Conservation (phyloP, 306 rosid genomes). For the Cicer pinnatifidum region DNA sequence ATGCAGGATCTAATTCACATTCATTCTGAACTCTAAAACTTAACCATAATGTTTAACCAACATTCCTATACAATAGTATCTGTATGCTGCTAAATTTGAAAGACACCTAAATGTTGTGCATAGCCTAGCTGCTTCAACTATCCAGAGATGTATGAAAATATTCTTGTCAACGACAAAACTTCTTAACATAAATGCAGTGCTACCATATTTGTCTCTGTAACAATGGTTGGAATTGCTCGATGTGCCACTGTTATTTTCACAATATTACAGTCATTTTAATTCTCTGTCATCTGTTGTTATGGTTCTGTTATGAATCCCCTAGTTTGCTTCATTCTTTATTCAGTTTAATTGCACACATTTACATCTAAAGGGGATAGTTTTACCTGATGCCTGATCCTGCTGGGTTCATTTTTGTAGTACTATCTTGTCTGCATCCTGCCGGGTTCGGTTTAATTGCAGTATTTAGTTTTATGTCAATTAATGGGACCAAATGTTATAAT, state of each 20-base stretch:
- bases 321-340: constrained; percentile 22
- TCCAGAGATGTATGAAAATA: not conserved
- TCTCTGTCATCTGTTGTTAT: constrained; percentile 28
- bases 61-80: constrained; percentile 8
- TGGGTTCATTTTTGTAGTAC: constrained; percentile 14
- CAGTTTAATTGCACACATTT: not conserved
- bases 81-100: constrained; percentile 20
- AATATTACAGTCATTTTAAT: not conserved
- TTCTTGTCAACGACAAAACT: constrained; percentile 9
- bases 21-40: not conserved
- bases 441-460: constrained; percentile 1
- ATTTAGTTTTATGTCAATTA: constrained; percentile 30
- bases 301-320: constrained; percentile 26
- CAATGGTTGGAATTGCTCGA: constrained; percentile 21
- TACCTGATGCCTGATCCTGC: not conserved
- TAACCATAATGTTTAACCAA: constrained; percentile 19
- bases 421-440: constrained; percentile 1
- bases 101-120: constrained; percentile 23
- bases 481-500: constrained; percentile 2
- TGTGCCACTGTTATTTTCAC: constrained; percentile 25
- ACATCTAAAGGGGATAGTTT: constrained; percentile 5
- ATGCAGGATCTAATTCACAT: constrained; percentile 17
- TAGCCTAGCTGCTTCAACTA: not conserved
- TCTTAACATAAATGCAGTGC: not conserved
- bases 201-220: not conserved